Percentiles rank a stretch among this genome's conserved stretches.
phyloP scores from a whole-genome alignment of 164 flowering plant genomes.

The grape (Vitis vinifera) region DNA sequence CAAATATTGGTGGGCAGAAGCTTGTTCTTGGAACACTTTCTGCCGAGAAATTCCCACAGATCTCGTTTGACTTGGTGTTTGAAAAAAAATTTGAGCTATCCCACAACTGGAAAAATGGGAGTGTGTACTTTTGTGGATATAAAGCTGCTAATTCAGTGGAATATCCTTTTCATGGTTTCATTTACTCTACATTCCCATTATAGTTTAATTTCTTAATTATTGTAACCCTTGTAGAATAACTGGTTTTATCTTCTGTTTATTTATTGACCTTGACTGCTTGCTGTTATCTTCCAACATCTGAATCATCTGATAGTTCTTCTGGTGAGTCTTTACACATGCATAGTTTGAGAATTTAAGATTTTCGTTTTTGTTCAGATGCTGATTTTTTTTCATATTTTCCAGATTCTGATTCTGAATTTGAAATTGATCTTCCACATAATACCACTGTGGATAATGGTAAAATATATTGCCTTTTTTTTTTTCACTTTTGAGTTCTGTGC shows the following conservation, averaged over 20 bases:
- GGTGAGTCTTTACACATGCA: slow-evolving; percentile 17
- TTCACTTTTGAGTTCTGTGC: background rate
- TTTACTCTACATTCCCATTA: background rate
- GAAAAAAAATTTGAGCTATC: slow-evolving; percentile 47
- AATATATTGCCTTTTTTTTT: background rate
- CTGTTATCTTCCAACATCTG: background rate
- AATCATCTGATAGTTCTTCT: slow-evolving; percentile 13
- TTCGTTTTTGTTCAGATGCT: too few relatives aligned
- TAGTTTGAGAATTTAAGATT: background rate
- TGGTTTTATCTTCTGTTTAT: background rate
- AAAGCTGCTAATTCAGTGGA: slow-evolving; percentile 9
- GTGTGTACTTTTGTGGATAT: slow-evolving; percentile 50
- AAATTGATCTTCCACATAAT: slow-evolving; percentile 2
- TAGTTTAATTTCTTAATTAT: too few relatives aligned
- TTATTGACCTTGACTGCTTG: slow-evolving; percentile 24
- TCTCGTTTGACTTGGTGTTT: slow-evolving; percentile 45
- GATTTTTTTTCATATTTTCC: background rate
- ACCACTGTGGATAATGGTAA: slow-evolving; percentile 5
- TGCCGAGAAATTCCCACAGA: slow-evolving; percentile 39
- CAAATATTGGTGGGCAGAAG: slow-evolving; percentile 35
- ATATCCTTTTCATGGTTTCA: slow-evolving; percentile 32
- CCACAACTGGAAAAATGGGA: slow-evolving; percentile 56
- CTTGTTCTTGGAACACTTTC: slow-evolving; percentile 53
- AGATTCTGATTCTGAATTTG: slow-evolving; percentile 12
- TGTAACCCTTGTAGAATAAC: background rate